Conservation (phyloP, 2,329 filamentous ascomycete genomes). For the Epichloe baconii region DNA sequence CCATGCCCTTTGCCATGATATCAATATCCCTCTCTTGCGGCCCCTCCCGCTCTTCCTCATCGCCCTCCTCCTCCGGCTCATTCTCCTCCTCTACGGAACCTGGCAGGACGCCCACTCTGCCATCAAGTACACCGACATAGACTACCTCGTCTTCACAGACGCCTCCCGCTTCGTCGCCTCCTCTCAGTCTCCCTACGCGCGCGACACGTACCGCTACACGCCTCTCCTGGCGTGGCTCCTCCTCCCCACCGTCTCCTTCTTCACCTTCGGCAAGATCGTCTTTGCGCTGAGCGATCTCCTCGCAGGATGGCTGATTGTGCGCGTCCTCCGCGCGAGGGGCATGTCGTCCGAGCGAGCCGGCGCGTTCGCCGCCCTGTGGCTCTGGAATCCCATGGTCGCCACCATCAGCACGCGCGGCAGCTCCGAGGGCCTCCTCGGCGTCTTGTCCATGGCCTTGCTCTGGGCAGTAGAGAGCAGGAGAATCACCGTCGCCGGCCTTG, state of each 20-base stretch:
- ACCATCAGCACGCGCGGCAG: conserved; percentile 92
- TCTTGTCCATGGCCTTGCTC: conserved; percentile 68
- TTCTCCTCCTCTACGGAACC: conserved; percentile 74
- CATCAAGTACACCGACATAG: conserved; percentile 96
- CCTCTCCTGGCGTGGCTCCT: conserved; percentile 87
- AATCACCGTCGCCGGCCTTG: conserved; percentile 52
- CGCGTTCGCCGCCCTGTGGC: conserved; percentile 75
- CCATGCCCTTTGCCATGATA: neutral
- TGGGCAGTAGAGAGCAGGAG: conserved; percentile 62
- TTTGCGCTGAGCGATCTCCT: conserved; percentile 76
- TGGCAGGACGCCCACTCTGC: conserved; percentile 88
- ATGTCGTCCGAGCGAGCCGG: conserved; percentile 46
- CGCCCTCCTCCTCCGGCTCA: conserved; percentile 51
- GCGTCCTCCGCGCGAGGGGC: conserved; percentile 23
- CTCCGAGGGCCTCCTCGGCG: conserved; percentile 79
- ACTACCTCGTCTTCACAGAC: conserved; percentile 97
- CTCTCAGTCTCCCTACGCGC: conserved; percentile 65
- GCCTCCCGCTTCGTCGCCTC: conserved; percentile 63
- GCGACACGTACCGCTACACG: conserved; percentile 95
- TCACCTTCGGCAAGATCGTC: conserved; percentile 75
- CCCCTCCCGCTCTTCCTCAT: conserved; percentile 39
- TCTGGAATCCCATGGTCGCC: conserved; percentile 96
- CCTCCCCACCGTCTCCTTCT: conserved; percentile 65
- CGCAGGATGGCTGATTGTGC: conserved; percentile 63
- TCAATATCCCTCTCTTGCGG: conserved; percentile 15